Conservation (phyloP, 164 flowering plant genomes). For the Cinnamomum chago region DNA sequence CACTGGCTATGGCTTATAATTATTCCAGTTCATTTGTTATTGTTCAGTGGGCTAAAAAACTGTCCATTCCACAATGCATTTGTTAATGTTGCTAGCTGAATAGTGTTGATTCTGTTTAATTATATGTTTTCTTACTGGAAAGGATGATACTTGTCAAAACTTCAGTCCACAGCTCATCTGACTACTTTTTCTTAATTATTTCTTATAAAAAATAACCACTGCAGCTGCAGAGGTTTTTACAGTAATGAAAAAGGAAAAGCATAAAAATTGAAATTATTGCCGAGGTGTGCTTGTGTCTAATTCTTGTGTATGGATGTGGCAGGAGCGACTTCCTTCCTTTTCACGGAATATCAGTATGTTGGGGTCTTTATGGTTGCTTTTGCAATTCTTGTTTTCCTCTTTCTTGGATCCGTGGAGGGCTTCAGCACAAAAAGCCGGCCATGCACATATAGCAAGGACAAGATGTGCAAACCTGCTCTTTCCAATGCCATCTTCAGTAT, state of each 20-base stretch:
- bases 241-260: neutral
- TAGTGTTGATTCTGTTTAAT: neutral
- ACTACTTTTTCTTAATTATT: neutral
- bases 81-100: no score
- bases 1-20: no score
- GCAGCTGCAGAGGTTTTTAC: neutral
- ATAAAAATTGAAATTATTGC: neutral
- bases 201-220: no score
- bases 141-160: neutral
- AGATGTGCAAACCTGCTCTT: constrained; percentile 73
- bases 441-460: constrained; percentile 45
- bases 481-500: constrained; percentile 76
- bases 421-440: constrained; percentile 65
- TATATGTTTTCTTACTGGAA: neutral
- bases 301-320: neutral
- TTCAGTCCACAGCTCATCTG: neutral
- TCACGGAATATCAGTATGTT: constrained; percentile 63
- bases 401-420: constrained; percentile 82
- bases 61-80: no score
- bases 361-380: constrained; percentile 76
- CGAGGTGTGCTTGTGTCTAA: neutral
- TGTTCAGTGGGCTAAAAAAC: no score
- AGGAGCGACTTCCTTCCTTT: constrained; percentile 20
- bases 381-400: constrained; percentile 68
- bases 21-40: no score